Base-by-base conservation (phyloP, 768 basidiomycete species). In the Megacollybia marginata region DNA sequence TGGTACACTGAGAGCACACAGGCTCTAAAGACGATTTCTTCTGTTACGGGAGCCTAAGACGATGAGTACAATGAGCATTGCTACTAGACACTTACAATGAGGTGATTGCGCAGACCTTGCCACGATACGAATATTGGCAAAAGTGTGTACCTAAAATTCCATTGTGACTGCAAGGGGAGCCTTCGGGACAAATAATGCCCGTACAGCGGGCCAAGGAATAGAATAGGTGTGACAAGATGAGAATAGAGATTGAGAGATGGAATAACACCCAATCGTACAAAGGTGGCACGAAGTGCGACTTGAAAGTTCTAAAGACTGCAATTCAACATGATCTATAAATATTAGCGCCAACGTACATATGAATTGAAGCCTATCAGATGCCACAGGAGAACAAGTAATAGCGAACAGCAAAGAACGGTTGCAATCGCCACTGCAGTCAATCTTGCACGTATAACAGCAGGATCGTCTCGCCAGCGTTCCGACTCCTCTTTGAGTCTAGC, bases 1-100 rank as follows among this genome's bases (percentile, higher is more conserved):
- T 82, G 73, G 55, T 89, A 87, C 8, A 83, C 74, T 2, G 84
- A 70, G 16, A 96, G 70, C 28, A 95, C 76, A 61, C 91, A 93
- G 0, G 88, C 82, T 23, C 96, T 74, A 62, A 96, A 98, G 8
- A 91, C 88, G 20, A 96, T 51, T 65, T 98, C 95, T 68, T 99
- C 95, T 0, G 94, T 94, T 33, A 93, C 65, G 0, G 95, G 95
- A 4, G 78, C 93, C 92, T 93, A 52, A 31, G 9, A 13, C 44
- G 9, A 28, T 23, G 16, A 45, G 44, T 45, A 40, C 38, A 16
- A 32, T 23, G 8, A 15, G 5, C 42, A n/a, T 19, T 15, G 28
- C 28, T 42, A 31, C 49, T 33, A 47, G 47, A 42, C 45, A 34
- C 42, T 38, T 18, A 44, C 18, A 13, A 70, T 71, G 33, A 72